Evolutionary conservation across 1,284 basidiomycete genomes (phyloP).

Genomic region (Wolfiporia cocos): DNA sequence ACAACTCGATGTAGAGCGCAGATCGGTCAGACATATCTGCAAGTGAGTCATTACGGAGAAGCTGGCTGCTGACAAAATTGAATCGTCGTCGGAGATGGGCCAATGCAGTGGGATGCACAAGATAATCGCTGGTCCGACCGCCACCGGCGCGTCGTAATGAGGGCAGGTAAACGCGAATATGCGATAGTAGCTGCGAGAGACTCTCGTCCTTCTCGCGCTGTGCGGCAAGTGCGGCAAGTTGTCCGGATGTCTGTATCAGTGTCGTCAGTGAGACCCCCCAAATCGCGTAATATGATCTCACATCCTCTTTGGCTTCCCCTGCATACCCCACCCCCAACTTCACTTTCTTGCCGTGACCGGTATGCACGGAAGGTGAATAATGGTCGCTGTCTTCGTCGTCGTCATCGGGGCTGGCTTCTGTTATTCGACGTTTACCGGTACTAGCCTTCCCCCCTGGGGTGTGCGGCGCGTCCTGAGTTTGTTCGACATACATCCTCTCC

Average conservation of each 20-base stretch:
- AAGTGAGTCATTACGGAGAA: slow-evolving; percentile 86
- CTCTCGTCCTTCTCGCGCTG: slow-evolving; percentile 69
- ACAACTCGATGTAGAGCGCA: slow-evolving; percentile 80
- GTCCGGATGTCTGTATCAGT: slow-evolving; percentile 61
- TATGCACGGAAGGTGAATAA: slow-evolving; percentile 38
- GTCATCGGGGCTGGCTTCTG: slow-evolving; percentile 31
- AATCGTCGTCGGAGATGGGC: slow-evolving; percentile 87
- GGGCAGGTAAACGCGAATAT: slow-evolving; percentile 76
- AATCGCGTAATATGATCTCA: slow-evolving; percentile 38
- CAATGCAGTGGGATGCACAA: slow-evolving; percentile 83
- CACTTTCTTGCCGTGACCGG: slow-evolving; percentile 50
- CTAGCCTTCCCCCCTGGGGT: slow-evolving; percentile 18
- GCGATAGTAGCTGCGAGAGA: slow-evolving; percentile 59
- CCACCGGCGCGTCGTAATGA: slow-evolving; percentile 68
- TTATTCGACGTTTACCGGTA: slow-evolving; percentile 28
- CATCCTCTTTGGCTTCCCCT: slow-evolving; percentile 75
- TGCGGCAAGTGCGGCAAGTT: slow-evolving; percentile 64
- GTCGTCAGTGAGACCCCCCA: slow-evolving; percentile 7
- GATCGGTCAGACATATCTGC: slow-evolving; percentile 89
- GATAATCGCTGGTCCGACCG: slow-evolving; percentile 76
- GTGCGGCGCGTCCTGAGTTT: slow-evolving; percentile 26
- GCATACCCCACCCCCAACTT: slow-evolving; percentile 84
- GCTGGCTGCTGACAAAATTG: slow-evolving; percentile 77
- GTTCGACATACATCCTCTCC: slow-evolving; percentile 61
- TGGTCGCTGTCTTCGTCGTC: slow-evolving; percentile 57